A percentile compares a stretch with the other conserved stretches of the same genome.
These are phyloP conservation scores for Fusarium longipes DNA, from an alignment of 2,329 filamentous ascomycete species.

Conservation along the genomic window DNA sequence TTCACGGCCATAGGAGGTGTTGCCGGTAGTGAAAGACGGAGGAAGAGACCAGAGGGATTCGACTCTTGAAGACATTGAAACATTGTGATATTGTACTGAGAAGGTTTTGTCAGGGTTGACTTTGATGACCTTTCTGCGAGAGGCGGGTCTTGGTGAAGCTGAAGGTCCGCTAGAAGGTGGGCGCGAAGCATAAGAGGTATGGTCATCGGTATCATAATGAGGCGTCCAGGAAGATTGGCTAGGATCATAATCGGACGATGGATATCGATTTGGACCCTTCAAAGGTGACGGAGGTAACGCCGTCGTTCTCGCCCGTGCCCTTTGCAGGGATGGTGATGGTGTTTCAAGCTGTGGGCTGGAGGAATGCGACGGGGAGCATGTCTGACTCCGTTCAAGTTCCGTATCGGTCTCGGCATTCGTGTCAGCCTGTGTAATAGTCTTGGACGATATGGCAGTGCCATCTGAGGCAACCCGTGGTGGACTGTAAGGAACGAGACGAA, in stretches of 20 bases:
- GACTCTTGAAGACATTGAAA: conserved; percentile 46
- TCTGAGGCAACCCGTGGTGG: conserved; percentile 52
- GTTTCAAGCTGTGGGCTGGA: conserved; percentile 41
- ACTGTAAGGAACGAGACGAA: conserved; percentile 55
- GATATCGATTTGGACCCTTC: conserved; percentile 28
- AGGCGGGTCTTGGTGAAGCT: conserved; percentile 46
- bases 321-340: conserved; percentile 41
- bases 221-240: conserved; percentile 39
- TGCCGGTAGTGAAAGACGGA: conserved; percentile 59
- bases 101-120: conserved; percentile 70
- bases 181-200: conserved; percentile 33
- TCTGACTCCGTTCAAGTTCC: conserved; percentile 26
- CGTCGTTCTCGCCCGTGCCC: conserved; percentile 31
- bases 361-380: conserved; percentile 33
- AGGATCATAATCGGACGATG: conserved; percentile 33
- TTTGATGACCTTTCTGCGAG: conserved; percentile 57
- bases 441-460: conserved; percentile 41
- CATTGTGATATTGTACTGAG: conserved; percentile 58
- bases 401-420: conserved; percentile 40
- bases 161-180: conserved; percentile 37
- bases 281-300: conserved; percentile 37
- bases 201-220: conserved; percentile 36
- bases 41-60: conserved; percentile 55
- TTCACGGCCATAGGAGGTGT: conserved; percentile 59
- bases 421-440: conserved; percentile 44